Percentiles rank a stretch among this genome's conserved stretches.
Evolutionary conservation across 441 rosid genomes (phyloP).

Genomic region (Flueggea neowawraea): DNA sequence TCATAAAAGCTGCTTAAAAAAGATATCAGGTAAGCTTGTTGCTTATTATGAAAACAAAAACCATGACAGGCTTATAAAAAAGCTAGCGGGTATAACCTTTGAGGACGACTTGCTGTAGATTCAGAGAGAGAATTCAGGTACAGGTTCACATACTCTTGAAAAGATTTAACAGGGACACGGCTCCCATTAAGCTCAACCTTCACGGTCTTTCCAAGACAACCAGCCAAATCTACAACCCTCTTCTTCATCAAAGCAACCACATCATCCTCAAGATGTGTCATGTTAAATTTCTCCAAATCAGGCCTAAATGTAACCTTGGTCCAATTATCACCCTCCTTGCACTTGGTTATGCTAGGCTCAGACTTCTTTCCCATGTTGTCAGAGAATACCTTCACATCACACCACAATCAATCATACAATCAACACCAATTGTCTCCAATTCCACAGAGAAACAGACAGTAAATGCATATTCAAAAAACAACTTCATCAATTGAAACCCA

Average conservation of each 20-base stretch:
- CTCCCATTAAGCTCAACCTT: slow-evolving; percentile 85
- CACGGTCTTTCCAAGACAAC: slow-evolving; percentile 93
- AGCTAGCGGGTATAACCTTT: slow-evolving; percentile 39
- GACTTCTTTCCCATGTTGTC: slow-evolving; percentile 86
- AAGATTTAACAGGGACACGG: slow-evolving; percentile 69
- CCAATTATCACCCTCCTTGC: slow-evolving; percentile 79
- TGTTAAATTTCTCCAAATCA: slow-evolving; percentile 74
- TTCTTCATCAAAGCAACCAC: slow-evolving; percentile 92
- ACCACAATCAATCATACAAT: background rate
- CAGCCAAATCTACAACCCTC: slow-evolving; percentile 89
- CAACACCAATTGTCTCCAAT: too few species aligned
- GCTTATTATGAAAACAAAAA: background rate
- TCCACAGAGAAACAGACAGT: too few species aligned
- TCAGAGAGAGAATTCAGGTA: slow-evolving; percentile 59
- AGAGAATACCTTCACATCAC: slow-evolving; percentile 57
- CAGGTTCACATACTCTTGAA: slow-evolving; percentile 70
- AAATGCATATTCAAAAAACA: too few species aligned
- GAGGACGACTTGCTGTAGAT: slow-evolving; percentile 31
- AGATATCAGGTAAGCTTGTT: slow-evolving; percentile 1
- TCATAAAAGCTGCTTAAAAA: slow-evolving; percentile 52
- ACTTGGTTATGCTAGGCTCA: slow-evolving; percentile 58
- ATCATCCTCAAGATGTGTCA: slow-evolving; percentile 80
- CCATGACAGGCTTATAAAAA: background rate
- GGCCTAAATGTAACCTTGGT: slow-evolving; percentile 91
- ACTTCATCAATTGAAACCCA: too few species aligned